Conservation (phyloP, 345 rosid genomes). For the Gossypium australe region DNA sequence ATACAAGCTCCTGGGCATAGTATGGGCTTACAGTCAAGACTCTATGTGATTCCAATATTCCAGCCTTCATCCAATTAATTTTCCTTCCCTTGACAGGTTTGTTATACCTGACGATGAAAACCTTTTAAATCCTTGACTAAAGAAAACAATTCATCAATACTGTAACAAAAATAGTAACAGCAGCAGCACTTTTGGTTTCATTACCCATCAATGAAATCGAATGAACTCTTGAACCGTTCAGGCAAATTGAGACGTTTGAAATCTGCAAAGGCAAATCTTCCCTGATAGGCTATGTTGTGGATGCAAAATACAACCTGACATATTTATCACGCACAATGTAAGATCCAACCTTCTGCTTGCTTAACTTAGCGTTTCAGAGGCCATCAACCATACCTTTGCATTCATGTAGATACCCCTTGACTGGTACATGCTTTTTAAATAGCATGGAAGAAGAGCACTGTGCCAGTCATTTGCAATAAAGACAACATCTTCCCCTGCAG, state of each 20-base stretch:
- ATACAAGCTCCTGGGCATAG: constrained; percentile 78
- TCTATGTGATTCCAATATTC: constrained; percentile 63
- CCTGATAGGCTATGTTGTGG: constrained; percentile 97
- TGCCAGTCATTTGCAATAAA: constrained; percentile 96
- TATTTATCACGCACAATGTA: constrained; percentile 13
- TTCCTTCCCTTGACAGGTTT: constrained; percentile 87
- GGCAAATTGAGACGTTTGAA: constrained; percentile 75
- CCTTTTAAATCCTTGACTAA: neutral
- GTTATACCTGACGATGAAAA: constrained; percentile 32
- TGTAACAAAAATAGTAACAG: neutral
- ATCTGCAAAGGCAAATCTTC: constrained; percentile 65
- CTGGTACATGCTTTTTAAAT: constrained; percentile 64
- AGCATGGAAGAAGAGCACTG: constrained; percentile 87
- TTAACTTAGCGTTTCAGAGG: neutral
- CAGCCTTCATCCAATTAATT: constrained; percentile 98
- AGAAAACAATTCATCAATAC: neutral
- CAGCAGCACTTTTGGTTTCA: neutral
- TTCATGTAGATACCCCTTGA: constrained; percentile 56
- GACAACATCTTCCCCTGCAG: constrained; percentile 75
- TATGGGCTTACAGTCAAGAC: constrained; percentile 82
- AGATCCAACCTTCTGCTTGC: neutral
- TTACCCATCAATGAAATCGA: constrained; percentile 85
- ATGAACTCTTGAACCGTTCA: constrained; percentile 59
- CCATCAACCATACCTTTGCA: constrained; percentile 54
- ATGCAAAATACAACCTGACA: constrained; percentile 82